Evolutionary conservation across 768 basidiomycete genomes (phyloP).

Genomic region (Xerocomellus amylosporus): DNA sequence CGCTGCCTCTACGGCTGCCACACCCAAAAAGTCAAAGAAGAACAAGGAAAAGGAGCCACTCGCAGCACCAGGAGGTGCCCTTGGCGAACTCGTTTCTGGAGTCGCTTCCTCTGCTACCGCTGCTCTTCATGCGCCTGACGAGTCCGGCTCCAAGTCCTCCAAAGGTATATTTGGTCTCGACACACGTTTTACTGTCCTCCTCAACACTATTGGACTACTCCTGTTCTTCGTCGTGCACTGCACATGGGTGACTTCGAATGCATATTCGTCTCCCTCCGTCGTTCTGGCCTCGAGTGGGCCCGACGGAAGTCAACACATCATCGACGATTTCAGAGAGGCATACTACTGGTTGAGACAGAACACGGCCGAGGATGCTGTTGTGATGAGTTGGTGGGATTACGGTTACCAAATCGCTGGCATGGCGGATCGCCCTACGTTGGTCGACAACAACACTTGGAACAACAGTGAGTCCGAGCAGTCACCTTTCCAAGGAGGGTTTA

Average conservation of each 20-base stretch:
- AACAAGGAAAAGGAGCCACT: slow-evolving; percentile 54
- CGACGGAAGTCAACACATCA: slow-evolving; percentile 91
- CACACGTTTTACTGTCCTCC: slow-evolving; percentile 69
- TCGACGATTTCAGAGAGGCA: slow-evolving; percentile 98
- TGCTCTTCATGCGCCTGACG: slow-evolving; percentile 18
- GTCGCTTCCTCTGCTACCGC: slow-evolving; percentile 31
- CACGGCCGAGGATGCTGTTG: slow-evolving; percentile 85
- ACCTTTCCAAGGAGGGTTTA: slow-evolving; percentile 1
- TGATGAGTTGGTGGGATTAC: slow-evolving; percentile 99
- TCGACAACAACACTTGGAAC: slow-evolving; percentile 99
- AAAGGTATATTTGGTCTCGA: slow-evolving; percentile 84
- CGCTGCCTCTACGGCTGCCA: slow-evolving; percentile 28
- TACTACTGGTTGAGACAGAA: slow-evolving; percentile 99
- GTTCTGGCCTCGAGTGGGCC: slow-evolving; percentile 76
- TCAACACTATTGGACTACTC: slow-evolving; percentile 75
- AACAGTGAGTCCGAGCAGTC: slow-evolving; percentile 67
- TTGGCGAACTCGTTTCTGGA: slow-evolving; percentile 44
- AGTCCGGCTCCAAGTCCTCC: slow-evolving; percentile 14
- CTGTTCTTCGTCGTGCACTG: slow-evolving; percentile 93
- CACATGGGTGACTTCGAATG: slow-evolving; percentile 92
- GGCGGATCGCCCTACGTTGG: slow-evolving; percentile 93
- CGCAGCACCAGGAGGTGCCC: slow-evolving; percentile 32
- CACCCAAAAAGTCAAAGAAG: slow-evolving; percentile 50
- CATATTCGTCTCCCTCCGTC: slow-evolving; percentile 97
- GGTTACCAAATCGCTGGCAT: slow-evolving; percentile 99